Evolutionary conservation across 768 basidiomycete genomes (phyloP), one percentile per base, ranked within the genome.

Genomic region (Sporobolomyces pararoseus): DNA sequence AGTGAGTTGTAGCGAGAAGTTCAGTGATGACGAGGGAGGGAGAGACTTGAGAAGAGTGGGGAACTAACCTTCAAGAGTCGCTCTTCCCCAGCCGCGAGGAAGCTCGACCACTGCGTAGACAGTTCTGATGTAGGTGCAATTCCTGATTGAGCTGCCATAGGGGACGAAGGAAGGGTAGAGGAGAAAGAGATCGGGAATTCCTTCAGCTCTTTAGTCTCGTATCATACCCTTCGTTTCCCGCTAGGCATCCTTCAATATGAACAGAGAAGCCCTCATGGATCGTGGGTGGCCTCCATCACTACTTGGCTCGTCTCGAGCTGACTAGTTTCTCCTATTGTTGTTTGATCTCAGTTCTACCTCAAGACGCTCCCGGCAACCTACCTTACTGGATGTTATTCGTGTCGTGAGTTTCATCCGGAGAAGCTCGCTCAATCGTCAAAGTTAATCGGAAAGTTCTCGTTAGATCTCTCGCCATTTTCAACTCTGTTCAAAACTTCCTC

Each of bases 321-420:
- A 54, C 51, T 21, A 54, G 19, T 14, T 7, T 53, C 51, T 13
- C 27, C 31, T 53, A 10, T 53, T 42, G 10, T 9, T 17, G 9
- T 17, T 17, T 17, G 9, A 9, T 42, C 39, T 27, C 66, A 69
- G 72, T 76, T 54, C 74, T 79, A 14, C 81, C 85, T 55, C 81
- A 82, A 19, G 81, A 81, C 12, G 32, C 70, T 1, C 75, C 75
- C 3, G 94, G 93, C 34, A 83, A 84, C 77, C 84, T 99, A 13
- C 91, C 91, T 2, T 84, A 86, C 78, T 97, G 93, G 92, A 89
- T 92, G 79, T 84, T 96, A 61, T 75, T 94, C 69, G 86, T 93
- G 44, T 85, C 91, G 44, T 81, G 83, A 27, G 84, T 87, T 13
- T 14, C 10, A 25, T 29, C 37, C 57, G 19, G 29, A 35, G 9